Base-by-base conservation (phyloP, 2,329 filamentous ascomycete genomes). In the Arthrobotrys sinensis region DNA sequence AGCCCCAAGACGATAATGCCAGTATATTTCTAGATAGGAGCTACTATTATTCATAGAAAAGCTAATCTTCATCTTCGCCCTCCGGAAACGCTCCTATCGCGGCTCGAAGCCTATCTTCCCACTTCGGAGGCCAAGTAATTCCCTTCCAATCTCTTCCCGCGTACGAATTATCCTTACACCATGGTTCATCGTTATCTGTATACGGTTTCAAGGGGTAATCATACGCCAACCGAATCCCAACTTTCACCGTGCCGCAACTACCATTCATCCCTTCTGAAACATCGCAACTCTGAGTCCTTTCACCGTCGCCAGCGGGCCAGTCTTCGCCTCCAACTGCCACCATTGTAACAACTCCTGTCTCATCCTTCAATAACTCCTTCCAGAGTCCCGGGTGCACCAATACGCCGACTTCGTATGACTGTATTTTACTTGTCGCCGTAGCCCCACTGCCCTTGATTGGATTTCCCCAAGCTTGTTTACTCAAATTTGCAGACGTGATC, bases 401-500 rank as follows among this genome's bases (percentile, higher is more conserved):
- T 0, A 97, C 92, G 0, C 94, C 94, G 36, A 93, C 88, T 83
- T 97, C 94, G 86, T 91, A 97, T 34, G 92, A 96, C 73, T 91
- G 90, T 32, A 97, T 89, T 34, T 93, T 85, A 81, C 83, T 83
- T 1, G 71, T 73, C 6, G 21, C 28, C 1, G 36, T 7, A 12
- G 38, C 38, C 1, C 52, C 43, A 12, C 50, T 53, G n/a, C 46
- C 21, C 32, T 76, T 80, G 10, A 53, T 64, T 4, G 76, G 46
- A 57, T 91, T 90, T 0, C 94, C 94, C 94, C 94, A 97, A 0
- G 94, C 94, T 84, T 97, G 93, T 79, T 91, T 95, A 1, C 92
- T 96, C 1, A 97, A 84, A 81, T 97, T 97, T n/a, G 94, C 93
- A n/a, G 92, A 96, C 0, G 93, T 96, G 1, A 96, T 83, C 80